Percentiles rank a stretch among this genome's conserved stretches.
phyloP scores from a whole-genome alignment of 164 flowering plant genomes.

The Vitis riparia region DNA sequence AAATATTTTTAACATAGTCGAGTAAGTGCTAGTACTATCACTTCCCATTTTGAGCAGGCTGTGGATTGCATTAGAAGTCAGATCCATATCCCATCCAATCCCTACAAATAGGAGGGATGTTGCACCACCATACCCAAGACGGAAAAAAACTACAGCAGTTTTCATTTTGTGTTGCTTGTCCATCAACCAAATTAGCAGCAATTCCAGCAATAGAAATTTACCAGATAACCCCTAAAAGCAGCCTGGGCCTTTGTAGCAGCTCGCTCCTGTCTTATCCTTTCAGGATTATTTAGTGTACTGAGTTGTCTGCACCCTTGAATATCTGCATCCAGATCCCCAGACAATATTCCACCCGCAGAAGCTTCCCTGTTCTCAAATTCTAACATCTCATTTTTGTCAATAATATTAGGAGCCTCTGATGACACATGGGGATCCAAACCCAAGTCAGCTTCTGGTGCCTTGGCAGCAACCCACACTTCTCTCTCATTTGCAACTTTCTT shows the following conservation, averaged over 20 bases:
- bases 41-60: too few species aligned
- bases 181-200: background rate
- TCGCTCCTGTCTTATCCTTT: slow-evolving; percentile 39
- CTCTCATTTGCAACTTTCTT: slow-evolving; percentile 33
- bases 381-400: slow-evolving; percentile 23
- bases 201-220: slow-evolving; percentile 23
- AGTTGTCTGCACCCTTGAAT: slow-evolving; percentile 15
- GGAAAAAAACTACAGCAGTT: background rate
- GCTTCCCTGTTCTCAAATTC: slow-evolving; percentile 28
- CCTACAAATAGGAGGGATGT: background rate
- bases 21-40: too few species aligned
- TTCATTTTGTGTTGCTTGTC: background rate
- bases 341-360: slow-evolving; percentile 14
- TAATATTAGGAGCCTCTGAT: slow-evolving; percentile 11
- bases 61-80: too few species aligned
- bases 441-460: slow-evolving; percentile 21
- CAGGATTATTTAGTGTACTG: slow-evolving; percentile 35
- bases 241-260: slow-evolving; percentile 89
- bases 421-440: slow-evolving; percentile 12
- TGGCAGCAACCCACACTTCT: slow-evolving; percentile 25
- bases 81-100: too few species aligned
- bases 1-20: too few species aligned
- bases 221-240: slow-evolving; percentile 88
- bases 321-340: slow-evolving; percentile 33
- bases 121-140: background rate